Base-by-base conservation (phyloP, 306 rosid species). In the Geum urbanum region DNA sequence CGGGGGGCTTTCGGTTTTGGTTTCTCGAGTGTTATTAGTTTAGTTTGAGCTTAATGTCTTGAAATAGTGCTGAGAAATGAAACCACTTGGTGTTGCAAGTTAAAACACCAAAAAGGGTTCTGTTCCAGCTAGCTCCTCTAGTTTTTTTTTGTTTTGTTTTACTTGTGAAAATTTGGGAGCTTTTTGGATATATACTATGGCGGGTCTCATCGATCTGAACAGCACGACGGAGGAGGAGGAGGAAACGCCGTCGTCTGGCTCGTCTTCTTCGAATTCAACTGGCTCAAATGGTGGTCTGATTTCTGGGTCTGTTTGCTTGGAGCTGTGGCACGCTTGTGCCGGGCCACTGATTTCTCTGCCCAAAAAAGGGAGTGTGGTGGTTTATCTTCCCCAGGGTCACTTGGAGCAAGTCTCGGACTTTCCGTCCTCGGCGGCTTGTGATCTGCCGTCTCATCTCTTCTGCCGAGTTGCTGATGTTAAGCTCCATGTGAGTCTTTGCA, bases 271-370 rank as follows among this genome's bases (percentile, higher is more conserved):
- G 0, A 71, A 88, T 4, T 78, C 91, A 24, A 79, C 85, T 66
- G 87, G 73, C 15, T 86, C 95, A 0, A 86, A 85, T 27, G 73
- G 69, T 27, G 73, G 69, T 64, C 16, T 76, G 9, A 79, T 82
- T 24, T 51, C 81, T 4, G 71, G 87, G 43, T 78, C 98, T 8
- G 91, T 91, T 69, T 91, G 99, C 81, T 79, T 95, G 88, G 97
- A 95, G 80, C 88, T 95, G 3, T 95, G 97, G 99, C 99, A 95
- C 74, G 99, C 99, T 0, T 95, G 97, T 78, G 99, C 99, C 0
- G 99, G 99, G 4, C 99, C 99, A 22, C 67, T 89, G 80, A 89
- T 89, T 81, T 91, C 97, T 19, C 67, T 95, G 56, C 97, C 99
- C 0, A 91, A 87, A 85, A 95, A 91, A 73, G 96, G 97, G 8